Percentiles rank a stretch among this genome's conserved stretches.
Conservation (phyloP, 768 basidiomycete genomes). For the Gautieria morchelliformis region DNA sequence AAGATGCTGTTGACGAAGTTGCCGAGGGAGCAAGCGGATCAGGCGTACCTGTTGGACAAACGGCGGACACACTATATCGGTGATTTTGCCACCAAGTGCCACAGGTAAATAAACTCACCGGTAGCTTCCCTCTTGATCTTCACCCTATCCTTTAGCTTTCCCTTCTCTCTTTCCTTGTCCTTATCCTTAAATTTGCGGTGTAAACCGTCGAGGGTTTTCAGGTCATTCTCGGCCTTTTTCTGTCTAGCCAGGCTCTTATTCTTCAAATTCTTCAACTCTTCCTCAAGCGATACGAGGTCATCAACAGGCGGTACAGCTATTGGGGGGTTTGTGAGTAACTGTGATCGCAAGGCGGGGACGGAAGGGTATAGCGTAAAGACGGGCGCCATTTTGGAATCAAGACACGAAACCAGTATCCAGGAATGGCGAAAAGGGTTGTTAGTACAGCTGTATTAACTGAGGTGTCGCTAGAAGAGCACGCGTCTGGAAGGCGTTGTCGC, state of each 20-base stretch:
- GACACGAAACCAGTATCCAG: neutral
- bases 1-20: slow-evolving; percentile 40
- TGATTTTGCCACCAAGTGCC: neutral
- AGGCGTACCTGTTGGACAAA: slow-evolving; percentile 14
- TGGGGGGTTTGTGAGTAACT: slow-evolving; percentile 52
- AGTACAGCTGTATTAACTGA: neutral
- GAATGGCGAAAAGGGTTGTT: neutral
- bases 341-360: slow-evolving; percentile 43
- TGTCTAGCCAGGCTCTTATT: slow-evolving; percentile 49
- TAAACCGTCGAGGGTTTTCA: slow-evolving; percentile 64
- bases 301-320: slow-evolving; percentile 62
- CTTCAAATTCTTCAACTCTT: slow-evolving; percentile 48
- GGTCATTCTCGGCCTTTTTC: slow-evolving; percentile 69
- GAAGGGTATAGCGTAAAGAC: slow-evolving; percentile 28
- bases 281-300: slow-evolving; percentile 57
- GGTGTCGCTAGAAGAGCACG: neutral
- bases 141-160: slow-evolving; percentile 12
- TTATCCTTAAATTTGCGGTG: slow-evolving; percentile 29
- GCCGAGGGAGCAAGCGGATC: slow-evolving; percentile 20
- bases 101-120: slow-evolving; percentile 12
- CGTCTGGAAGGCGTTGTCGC: neutral
- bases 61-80: neutral
- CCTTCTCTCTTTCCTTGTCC: slow-evolving; percentile 62
- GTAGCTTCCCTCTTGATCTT: slow-evolving; percentile 11
- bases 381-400: neutral